phyloP scores from a whole-genome alignment of 2,329 filamentous ascomycete species.

The Emergomyces pasteurianus region DNA sequence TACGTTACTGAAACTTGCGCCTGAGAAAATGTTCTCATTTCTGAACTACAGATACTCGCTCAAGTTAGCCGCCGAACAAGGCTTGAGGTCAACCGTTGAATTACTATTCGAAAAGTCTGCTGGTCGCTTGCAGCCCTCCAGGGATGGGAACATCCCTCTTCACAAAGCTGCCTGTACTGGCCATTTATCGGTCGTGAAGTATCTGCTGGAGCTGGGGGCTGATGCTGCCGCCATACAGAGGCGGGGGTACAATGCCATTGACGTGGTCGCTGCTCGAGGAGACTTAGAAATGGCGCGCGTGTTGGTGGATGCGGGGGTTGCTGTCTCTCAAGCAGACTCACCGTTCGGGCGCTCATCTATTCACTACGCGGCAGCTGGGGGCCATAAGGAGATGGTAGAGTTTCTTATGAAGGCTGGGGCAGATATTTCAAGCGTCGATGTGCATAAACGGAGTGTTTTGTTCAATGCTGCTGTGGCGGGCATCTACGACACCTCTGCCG shows the following conservation, averaged over 20 bases:
- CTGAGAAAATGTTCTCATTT: background rate
- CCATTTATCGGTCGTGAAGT: background rate
- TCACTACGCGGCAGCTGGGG: background rate
- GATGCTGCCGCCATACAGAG: background rate
- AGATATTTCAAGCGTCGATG: background rate
- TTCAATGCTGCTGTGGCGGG: background rate
- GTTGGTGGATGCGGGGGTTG: background rate
- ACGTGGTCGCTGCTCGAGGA: background rate
- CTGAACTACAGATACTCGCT: background rate
- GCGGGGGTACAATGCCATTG: background rate
- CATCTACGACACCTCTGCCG: background rate
- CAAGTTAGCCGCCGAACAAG: background rate
- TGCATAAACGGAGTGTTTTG: background rate
- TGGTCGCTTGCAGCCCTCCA: background rate
- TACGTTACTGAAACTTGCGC: background rate
- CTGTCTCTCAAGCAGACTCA: background rate
- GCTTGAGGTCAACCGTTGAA: background rate
- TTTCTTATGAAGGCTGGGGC: constrained; percentile 1
- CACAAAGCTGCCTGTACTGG: background rate
- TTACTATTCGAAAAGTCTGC: background rate
- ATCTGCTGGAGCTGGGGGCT: background rate
- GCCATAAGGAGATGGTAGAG: background rate
- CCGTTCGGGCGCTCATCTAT: background rate
- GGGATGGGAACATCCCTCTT: background rate
- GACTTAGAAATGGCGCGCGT: background rate